Percentiles rank a stretch among this genome's conserved stretches.
Conservation (phyloP, 192 early-diverging fungal species). For the Lobosporangium transversale region DNA sequence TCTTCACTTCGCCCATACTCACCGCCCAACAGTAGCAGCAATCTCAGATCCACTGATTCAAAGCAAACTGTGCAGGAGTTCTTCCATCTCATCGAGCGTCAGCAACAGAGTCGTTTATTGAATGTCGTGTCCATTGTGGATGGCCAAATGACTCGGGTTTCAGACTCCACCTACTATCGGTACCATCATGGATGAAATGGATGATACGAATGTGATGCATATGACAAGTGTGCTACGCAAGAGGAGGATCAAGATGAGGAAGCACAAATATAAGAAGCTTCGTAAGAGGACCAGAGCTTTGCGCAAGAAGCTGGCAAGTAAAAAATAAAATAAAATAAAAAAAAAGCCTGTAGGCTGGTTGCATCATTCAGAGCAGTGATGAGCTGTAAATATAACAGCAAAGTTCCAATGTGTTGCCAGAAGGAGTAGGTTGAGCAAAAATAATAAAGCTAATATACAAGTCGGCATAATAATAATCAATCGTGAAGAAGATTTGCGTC, state of each 20-base stretch:
- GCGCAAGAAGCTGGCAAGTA: constrained; percentile 81
- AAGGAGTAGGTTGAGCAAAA: no score
- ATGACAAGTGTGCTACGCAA: constrained; percentile 85
- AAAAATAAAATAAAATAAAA: no score
- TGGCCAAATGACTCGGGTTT: constrained; percentile 6
- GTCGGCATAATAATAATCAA: no score
- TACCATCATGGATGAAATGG: constrained; percentile 25
- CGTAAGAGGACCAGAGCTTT: constrained; percentile 81
- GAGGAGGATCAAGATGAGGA: constrained; percentile 94
- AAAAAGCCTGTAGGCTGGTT: no score
- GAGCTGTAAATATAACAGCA: no score
- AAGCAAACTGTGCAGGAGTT: constrained; percentile 38
- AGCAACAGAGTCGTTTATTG: background rate
- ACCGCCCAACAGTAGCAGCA: constrained; percentile 27
- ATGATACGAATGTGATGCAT: constrained; percentile 54
- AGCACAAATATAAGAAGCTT: constrained; percentile 94
- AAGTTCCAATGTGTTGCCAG: no score
- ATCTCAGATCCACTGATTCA: constrained; percentile 1
- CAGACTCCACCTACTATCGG: no score
- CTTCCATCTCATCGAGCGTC: constrained; percentile 18
- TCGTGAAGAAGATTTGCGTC: no score
- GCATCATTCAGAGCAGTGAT: no score
- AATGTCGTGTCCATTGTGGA: constrained; percentile 14
- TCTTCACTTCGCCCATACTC: constrained; percentile 53
- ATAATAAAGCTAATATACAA: no score